Base-by-base conservation (phyloP, 2,329 filamentous ascomycete genomes). In the Penicillium sp. region DNA sequence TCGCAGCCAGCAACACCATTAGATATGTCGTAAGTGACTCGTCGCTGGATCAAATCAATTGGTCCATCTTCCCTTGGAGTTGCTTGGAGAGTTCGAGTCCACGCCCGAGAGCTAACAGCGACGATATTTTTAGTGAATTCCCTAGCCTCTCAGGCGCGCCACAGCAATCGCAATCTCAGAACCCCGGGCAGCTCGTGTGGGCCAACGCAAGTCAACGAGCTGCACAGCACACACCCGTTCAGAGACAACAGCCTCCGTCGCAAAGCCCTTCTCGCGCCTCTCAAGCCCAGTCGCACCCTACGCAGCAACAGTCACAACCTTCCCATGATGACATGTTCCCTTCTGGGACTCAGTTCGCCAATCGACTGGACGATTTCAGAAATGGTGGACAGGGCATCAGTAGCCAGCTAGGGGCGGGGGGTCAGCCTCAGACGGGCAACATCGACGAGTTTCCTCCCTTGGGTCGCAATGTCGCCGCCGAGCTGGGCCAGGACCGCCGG, bases 381-480 rank as follows among this genome's bases (percentile, higher is more conserved):
- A 80, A 77, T 56, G 79, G 79, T 31, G 76, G 74, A 27, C 76
- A 79, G 60, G 71, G 70, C 39, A 75, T 77, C 29, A 74, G 75
- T 44, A 74, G 75, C 41, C 76, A 77, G 58, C 63, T 78, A 40
- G 71, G 74, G 42, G 70, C 70, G 18, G 68, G 69, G 32, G 67
- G 65, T 31, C 77, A 80, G 51, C 76, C 77, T 34, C 76, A 78
- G 54, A 73, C 77, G 22, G 74, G 75, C 52, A 79, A 75, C 55
- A 78, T 79, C 39, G 78, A 82, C 13, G 79, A 82, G 44, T 82
- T 82, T 48, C 78, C 79, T 48, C 78, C 80, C n/a, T 64, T 82
- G 40, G 75, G 77, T 42, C 74, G 77, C 39, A 75, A 75, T 44
- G 65, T 69, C 16, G 69, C 73, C 38, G 69, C 70, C 39, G 77